Base-by-base conservation (phyloP, 495 filamentous ascomycete genomes). In the Trichoderma gamsii region DNA sequence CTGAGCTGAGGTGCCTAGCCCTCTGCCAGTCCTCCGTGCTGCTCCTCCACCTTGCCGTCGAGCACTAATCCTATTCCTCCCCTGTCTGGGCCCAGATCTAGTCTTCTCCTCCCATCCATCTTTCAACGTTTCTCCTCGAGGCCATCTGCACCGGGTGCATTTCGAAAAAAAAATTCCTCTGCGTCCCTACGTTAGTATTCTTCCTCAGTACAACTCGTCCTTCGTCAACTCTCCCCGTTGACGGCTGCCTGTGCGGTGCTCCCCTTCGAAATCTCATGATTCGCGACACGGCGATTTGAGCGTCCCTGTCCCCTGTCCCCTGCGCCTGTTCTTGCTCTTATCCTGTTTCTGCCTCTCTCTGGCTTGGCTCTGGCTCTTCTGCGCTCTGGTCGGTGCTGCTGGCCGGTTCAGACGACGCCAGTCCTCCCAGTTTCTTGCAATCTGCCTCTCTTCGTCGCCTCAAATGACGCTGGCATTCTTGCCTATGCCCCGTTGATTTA, bases 361-460 rank as follows among this genome's bases (percentile, higher is more conserved):
- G 29, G 29, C 29, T 29, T 29, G 29, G 29, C 29, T n/a, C 32
- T 41, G 27, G 18, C 41, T 21, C 35, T 38, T 49, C 29, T 63
- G 21, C 63, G 5, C 43, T 27, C 25, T 25, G 49, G 13, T 76
- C 69, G 68, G 72, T 74, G 35, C 72, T 72, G 73, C 71, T 76
- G 75, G 73, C 73, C 75, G 76, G 68, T 44, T 69, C 69, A 67
- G 49, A 63, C 59, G 41, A 68, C 49, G 29, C 44, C 12, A 61
- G 25, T 32, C 56, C 15, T 61, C 56, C n/a, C 41, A 44, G 59
- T 52, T 16, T 70, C 67, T n/a, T 38, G 21, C 41, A 35, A 35
- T 27, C 23, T 13, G 35, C 67, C 61, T n/a, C 23, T 69, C 49
- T 21, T 52, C 68, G 59, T 23, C 23, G 25, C 52, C 23, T 41